These are phyloP conservation scores for Penicillium argentinense DNA, from an alignment of 495 filamentous ascomycete species.

Conservation along the genomic window DNA sequence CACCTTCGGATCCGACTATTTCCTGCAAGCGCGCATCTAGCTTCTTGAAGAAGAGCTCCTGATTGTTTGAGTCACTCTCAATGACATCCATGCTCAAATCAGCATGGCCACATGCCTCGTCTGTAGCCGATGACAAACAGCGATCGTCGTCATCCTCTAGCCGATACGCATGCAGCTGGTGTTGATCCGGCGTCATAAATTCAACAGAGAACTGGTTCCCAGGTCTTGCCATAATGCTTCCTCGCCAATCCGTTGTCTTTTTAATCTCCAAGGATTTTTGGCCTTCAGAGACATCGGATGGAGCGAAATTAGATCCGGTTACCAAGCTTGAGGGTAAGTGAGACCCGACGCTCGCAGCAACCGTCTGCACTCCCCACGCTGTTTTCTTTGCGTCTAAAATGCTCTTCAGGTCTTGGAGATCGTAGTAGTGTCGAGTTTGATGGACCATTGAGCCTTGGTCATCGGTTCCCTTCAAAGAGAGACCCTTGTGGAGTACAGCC, in stretches of 20 bases:
- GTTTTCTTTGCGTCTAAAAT: constrained; percentile 21
- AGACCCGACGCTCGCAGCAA: background rate
- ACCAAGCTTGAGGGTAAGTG: background rate
- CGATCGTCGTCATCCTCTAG: too few species aligned
- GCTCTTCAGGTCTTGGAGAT: constrained; percentile 24
- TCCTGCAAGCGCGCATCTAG: background rate
- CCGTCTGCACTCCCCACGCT: constrained; percentile 9
- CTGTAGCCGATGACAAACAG: too few species aligned
- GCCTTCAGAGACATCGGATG: too few species aligned
- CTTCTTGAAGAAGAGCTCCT: background rate
- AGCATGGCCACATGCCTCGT: too few species aligned
- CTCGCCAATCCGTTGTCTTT: too few species aligned
- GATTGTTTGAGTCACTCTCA: background rate
- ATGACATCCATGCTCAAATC: too few species aligned
- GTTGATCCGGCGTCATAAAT: too few species aligned
- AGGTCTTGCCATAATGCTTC: too few species aligned
- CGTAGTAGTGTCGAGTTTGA: constrained; percentile 12
- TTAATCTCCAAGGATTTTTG: too few species aligned
- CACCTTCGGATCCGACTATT: background rate
- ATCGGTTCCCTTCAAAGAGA: constrained; percentile 1
- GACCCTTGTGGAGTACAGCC: constrained; percentile 15
- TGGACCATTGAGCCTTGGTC: background rate
- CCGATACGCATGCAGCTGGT: too few species aligned
- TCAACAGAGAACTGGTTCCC: too few species aligned
- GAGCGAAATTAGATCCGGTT: too few species aligned